phyloP scores from a whole-genome alignment of 176 grass and related monocot genomes.

The Miscanthus lutarioriparius region DNA sequence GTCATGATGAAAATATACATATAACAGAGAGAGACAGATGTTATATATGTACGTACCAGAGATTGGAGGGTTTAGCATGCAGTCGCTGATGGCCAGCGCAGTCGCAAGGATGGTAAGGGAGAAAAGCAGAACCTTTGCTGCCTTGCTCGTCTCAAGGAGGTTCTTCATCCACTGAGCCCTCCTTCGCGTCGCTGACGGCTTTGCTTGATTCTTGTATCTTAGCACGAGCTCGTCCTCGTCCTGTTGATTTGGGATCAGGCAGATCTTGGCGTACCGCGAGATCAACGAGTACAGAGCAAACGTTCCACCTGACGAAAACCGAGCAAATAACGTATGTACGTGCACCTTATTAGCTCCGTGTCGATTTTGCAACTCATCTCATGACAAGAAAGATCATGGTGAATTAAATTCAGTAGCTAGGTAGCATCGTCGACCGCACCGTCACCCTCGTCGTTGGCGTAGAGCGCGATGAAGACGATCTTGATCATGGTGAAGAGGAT shows the following conservation, averaged over 20 bases:
- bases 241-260: conserved; percentile 65
- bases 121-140: conserved; percentile 39
- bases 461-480: conserved; percentile 62
- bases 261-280: conserved; percentile 57
- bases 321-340: no score
- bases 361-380: no score
- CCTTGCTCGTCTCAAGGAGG: conserved; percentile 37
- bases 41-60: conserved; percentile 40
- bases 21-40: not conserved
- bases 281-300: conserved; percentile 78
- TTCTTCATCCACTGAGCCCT: conserved; percentile 61
- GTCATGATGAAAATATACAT: not conserved
- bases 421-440: conserved; percentile 23
- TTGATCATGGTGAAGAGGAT: conserved; percentile 59
- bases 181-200: conserved; percentile 18
- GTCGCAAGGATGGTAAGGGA: conserved; percentile 61
- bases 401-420: not conserved
- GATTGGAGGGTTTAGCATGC: conserved; percentile 61
- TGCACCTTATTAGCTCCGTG: not conserved
- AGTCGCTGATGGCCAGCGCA: conserved; percentile 70
- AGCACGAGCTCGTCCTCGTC: conserved; percentile 57
- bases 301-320: conserved; percentile 50
- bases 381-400: no score
- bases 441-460: conserved; percentile 68
- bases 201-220: conserved; percentile 12